These are phyloP conservation scores for Biscogniauxia mediterranea DNA, from an alignment of 2,329 filamentous ascomycete genomes.

Conservation along the genomic window DNA sequence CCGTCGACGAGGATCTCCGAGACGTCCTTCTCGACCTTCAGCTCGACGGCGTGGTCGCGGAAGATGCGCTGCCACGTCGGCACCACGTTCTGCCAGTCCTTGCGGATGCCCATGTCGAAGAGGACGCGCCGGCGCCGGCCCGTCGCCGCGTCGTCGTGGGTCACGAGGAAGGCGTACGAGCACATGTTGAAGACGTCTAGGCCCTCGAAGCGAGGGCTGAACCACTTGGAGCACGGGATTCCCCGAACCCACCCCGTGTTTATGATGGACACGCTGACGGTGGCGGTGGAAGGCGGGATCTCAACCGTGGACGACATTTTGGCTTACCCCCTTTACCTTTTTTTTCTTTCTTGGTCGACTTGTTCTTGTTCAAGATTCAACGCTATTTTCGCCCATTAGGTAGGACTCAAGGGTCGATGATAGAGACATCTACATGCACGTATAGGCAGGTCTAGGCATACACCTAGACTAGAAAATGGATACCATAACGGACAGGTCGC, in stretches of 20 bases:
- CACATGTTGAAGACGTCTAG: slow-evolving; percentile 1
- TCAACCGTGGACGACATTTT: background rate
- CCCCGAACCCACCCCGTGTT: background rate
- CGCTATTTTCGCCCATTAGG: too few relatives aligned
- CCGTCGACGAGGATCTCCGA: background rate
- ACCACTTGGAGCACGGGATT: slow-evolving; percentile 1
- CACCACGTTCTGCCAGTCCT: slow-evolving; percentile 4
- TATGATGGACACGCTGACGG: slow-evolving; percentile 1
- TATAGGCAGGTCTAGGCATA: too few relatives aligned
- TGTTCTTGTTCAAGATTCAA: background rate
- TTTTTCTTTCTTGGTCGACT: background rate
- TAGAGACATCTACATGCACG: too few relatives aligned
- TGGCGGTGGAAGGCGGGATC: background rate
- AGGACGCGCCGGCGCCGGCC: background rate
- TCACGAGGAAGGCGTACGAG: slow-evolving; percentile 7
- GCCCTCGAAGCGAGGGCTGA: slow-evolving; percentile 2
- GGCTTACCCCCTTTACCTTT: background rate
- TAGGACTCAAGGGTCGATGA: too few relatives aligned
- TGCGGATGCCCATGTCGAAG: slow-evolving; percentile 9
- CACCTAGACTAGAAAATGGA: too few relatives aligned
- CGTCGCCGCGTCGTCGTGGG: background rate
- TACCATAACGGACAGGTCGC: too few relatives aligned
- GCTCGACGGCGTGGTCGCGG: background rate
- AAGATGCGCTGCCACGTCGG: background rate
- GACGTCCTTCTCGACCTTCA: slow-evolving; percentile 3